A percentile compares a stretch with the other conserved stretches of the same genome.
Evolutionary conservation across 345 rosid species (phyloP).

Genomic region (Acer saccharum): DNA sequence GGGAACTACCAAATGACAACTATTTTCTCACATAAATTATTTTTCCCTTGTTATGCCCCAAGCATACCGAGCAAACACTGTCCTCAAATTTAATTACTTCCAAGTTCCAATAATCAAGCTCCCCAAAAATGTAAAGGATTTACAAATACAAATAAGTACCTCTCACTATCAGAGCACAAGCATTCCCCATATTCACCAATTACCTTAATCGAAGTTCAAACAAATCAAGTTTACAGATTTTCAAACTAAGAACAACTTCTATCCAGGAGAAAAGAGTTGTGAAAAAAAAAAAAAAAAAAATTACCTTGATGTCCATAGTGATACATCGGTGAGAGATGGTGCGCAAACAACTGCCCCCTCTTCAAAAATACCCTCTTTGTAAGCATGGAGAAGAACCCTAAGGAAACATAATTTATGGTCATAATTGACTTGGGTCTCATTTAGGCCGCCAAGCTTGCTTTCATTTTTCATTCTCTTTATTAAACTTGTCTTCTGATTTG

Average conservation of each 20-base stretch:
- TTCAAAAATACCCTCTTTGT: constrained; percentile 73
- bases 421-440: constrained; percentile 32
- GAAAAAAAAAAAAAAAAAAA: background rate
- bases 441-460: constrained; percentile 27
- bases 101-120: background rate
- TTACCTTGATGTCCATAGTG: constrained; percentile 62
- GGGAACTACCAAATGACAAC: background rate
- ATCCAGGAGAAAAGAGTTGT: background rate
- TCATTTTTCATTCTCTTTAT: constrained; percentile 37
- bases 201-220: background rate
- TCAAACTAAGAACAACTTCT: background rate
- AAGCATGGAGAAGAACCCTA: constrained; percentile 77
- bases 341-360: constrained; percentile 86
- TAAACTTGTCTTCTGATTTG: constrained; percentile 28
- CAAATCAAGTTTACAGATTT: background rate
- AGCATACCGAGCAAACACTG: background rate
- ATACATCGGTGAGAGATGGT: constrained; percentile 55
- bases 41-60: background rate
- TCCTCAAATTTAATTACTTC: background rate
- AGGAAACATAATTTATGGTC: constrained; percentile 57
- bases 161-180: background rate
- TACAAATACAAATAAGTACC: background rate
- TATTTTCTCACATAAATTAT: background rate
- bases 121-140: background rate
- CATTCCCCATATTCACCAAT: background rate